Conservation (phyloP, 1,284 basidiomycete species). For the Xerocomus subilludens region DNA sequence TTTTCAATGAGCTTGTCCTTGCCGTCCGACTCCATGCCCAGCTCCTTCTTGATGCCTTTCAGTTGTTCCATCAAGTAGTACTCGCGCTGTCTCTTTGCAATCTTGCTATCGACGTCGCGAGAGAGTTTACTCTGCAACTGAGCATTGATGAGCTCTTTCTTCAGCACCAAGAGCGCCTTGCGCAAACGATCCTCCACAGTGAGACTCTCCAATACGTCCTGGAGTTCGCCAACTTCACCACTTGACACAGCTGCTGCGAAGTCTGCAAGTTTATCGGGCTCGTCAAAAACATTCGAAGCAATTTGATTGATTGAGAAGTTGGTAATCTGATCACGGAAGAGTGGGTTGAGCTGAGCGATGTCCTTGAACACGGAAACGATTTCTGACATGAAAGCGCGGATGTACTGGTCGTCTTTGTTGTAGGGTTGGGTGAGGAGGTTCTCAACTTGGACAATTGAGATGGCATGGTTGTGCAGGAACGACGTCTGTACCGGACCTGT, state of each 20-base stretch:
- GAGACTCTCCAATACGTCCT: constrained; percentile 92
- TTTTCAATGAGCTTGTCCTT: constrained; percentile 98
- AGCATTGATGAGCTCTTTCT: constrained; percentile 98
- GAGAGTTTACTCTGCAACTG: constrained; percentile 96
- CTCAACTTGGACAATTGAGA: constrained; percentile 92
- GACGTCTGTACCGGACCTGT: constrained; percentile 80
- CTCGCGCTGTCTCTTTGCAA: constrained; percentile 96
- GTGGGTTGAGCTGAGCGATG: constrained; percentile 95
- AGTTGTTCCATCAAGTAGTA: constrained; percentile 99
- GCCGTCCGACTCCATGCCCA: constrained; percentile 97
- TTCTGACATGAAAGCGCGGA: constrained; percentile 96
- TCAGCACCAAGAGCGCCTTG: constrained; percentile 92
- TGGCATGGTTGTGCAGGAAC: constrained; percentile 89
- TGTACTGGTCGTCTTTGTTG: constrained; percentile 93
- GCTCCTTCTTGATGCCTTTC: constrained; percentile 98
- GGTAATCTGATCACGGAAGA: constrained; percentile 98
- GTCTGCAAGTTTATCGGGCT: constrained; percentile 98
- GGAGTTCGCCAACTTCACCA: constrained; percentile 90
- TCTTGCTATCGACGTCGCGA: constrained; percentile 95
- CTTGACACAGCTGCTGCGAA: constrained; percentile 97
- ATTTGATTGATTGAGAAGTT: constrained; percentile 97
- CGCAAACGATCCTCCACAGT: constrained; percentile 90
- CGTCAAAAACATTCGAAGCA: constrained; percentile 97
- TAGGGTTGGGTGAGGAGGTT: constrained; percentile 87
- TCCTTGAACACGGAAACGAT: constrained; percentile 99